phyloP scores from a whole-genome alignment of 306 rosid genomes.

The Argentina anserina region DNA sequence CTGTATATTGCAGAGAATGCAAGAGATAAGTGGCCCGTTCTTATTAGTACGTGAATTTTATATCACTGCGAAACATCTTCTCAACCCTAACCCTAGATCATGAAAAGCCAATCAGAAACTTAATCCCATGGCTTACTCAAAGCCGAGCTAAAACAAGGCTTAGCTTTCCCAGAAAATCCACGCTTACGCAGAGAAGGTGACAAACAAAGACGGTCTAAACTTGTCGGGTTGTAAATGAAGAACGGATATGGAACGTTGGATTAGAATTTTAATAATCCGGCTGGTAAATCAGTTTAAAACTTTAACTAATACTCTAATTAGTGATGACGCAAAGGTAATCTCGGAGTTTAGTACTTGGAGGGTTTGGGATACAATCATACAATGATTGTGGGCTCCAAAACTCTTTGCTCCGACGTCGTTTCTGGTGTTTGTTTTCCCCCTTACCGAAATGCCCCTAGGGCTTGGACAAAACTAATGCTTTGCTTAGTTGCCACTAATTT shows the following conservation, averaged over 20 bases:
- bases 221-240: conserved; percentile 47
- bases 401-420: conserved; percentile 43
- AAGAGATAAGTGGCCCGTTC: neutral
- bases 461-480: neutral
- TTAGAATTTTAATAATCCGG: conserved; percentile 36
- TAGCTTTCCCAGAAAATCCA: neutral
- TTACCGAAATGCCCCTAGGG: conserved; percentile 7
- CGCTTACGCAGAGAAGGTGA: conserved; percentile 34
- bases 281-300: conserved; percentile 26
- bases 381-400: conserved; percentile 50
- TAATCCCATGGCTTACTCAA: neutral
- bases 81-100: neutral
- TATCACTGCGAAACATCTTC: neutral
- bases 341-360: conserved; percentile 48
- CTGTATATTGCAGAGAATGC: neutral
- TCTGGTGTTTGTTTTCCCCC: conserved; percentile 37
- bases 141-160: neutral
- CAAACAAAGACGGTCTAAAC: conserved; percentile 55
- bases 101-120: neutral
- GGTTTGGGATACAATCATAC: conserved; percentile 30
- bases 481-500: conserved; percentile 29
- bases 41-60: neutral
- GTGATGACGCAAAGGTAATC: conserved; percentile 26
- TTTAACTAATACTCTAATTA: conserved; percentile 1
- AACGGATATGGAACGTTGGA: conserved; percentile 48